These are phyloP conservation scores for Eremothecium gossypii DNA, from an alignment of 1,139 yeast species.

Conservation along the genomic window DNA sequence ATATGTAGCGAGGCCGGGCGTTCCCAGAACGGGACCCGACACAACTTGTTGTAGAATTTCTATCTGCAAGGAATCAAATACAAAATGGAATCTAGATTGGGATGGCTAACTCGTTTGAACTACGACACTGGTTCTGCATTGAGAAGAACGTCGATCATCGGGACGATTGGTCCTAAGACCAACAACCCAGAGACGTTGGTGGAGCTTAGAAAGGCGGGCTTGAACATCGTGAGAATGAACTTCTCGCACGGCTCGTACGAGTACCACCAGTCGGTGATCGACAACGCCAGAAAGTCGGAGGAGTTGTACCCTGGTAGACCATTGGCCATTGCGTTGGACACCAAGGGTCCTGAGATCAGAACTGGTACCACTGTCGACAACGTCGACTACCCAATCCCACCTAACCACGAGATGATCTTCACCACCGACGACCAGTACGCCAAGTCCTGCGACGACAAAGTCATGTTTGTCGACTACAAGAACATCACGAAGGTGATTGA, in stretches of 20 bases:
- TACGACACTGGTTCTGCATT: slow-evolving; percentile 69
- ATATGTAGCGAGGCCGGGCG: no score
- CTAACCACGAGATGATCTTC: slow-evolving; percentile 86
- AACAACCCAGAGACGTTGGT: slow-evolving; percentile 79
- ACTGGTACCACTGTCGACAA: slow-evolving; percentile 86
- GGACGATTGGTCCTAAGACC: slow-evolving; percentile 97
- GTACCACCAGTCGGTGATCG: slow-evolving; percentile 93
- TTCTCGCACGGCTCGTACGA: slow-evolving; percentile 96
- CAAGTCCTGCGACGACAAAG: slow-evolving; percentile 59
- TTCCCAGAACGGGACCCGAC: no score
- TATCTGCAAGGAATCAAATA: neutral
- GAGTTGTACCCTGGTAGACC: slow-evolving; percentile 90
- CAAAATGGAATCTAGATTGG: slow-evolving; percentile 34
- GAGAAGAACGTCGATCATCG: slow-evolving; percentile 95
- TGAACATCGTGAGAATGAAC: slow-evolving; percentile 97
- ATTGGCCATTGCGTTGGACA: slow-evolving; percentile 94
- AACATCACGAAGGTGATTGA: slow-evolving; percentile 91
- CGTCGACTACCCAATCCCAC: slow-evolving; percentile 69
- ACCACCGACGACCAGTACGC: slow-evolving; percentile 81
- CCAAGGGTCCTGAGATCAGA: slow-evolving; percentile 99
- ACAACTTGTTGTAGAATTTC: no score
- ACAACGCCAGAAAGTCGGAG: slow-evolving; percentile 92
- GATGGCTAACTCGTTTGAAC: slow-evolving; percentile 82
- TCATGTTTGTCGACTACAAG: slow-evolving; percentile 88
- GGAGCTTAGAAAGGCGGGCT: slow-evolving; percentile 90